A percentile compares a stretch with the other conserved stretches of the same genome.
Evolutionary conservation across 106 monocot species (phyloP).

Genomic region (Alisma plantagoaquatica): DNA sequence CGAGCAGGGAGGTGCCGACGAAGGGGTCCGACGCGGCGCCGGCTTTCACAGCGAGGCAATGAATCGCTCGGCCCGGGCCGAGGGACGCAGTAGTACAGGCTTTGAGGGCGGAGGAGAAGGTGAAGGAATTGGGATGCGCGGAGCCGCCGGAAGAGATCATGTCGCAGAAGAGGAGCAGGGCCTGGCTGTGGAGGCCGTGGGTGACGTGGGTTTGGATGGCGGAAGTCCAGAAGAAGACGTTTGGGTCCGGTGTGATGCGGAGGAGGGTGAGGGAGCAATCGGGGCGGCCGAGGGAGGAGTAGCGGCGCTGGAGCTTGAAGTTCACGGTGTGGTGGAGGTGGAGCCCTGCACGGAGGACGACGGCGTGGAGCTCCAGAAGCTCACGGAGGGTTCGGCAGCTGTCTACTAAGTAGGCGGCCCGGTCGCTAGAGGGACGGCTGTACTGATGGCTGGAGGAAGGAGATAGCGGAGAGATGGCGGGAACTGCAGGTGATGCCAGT

Average conservation of each 20-base stretch:
- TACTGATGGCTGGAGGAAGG: background rate
- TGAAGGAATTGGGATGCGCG: slow-evolving; percentile 50
- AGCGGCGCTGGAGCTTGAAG: slow-evolving; percentile 82
- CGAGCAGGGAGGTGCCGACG: slow-evolving; percentile 71
- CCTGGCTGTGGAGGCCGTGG: slow-evolving; percentile 26
- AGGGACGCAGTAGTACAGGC: slow-evolving; percentile 29
- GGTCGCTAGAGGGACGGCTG: slow-evolving; percentile 16
- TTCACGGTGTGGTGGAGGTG: slow-evolving; percentile 40
- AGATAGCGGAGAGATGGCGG: background rate
- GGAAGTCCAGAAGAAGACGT: slow-evolving; percentile 61
- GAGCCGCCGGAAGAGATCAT: slow-evolving; percentile 36
- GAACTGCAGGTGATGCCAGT: background rate
- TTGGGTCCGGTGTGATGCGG: slow-evolving; percentile 34
- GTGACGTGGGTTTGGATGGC: slow-evolving; percentile 55
- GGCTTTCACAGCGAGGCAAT: slow-evolving; percentile 45
- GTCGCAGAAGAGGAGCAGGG: slow-evolving; percentile 44
- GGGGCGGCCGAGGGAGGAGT: slow-evolving; percentile 41
- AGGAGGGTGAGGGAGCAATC: slow-evolving; percentile 49
- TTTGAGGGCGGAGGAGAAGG: slow-evolving; percentile 62
- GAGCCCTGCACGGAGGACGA: slow-evolving; percentile 39
- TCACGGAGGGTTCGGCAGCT: slow-evolving; percentile 22
- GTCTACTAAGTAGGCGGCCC: slow-evolving; percentile 29
- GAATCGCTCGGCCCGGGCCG: slow-evolving; percentile 36
- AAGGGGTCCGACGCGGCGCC: slow-evolving; percentile 27
- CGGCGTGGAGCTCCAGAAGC: slow-evolving; percentile 53